Evolutionary conservation across 257 asterid genomes (phyloP).

Genomic region (Petunia secreta): DNA sequence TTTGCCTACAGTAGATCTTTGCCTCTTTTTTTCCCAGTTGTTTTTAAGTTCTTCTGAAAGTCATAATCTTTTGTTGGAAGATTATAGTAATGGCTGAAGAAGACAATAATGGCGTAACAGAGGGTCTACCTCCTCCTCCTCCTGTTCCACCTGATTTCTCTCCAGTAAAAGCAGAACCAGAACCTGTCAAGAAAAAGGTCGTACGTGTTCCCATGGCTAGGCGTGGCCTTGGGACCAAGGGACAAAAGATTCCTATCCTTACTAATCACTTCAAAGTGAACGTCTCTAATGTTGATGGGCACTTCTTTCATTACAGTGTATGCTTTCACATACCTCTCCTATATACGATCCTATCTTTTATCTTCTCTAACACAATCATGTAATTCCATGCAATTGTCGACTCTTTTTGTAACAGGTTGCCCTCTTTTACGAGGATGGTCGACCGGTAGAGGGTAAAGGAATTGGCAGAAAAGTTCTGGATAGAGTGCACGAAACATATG

Average conservation of each 20-base stretch:
- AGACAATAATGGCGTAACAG: conserved; percentile 51
- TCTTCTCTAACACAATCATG: neutral
- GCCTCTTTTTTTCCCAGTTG: conserved; percentile 4
- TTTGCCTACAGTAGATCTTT: neutral
- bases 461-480: conserved; percentile 88
- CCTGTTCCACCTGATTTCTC: conserved; percentile 71
- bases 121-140: conserved; percentile 83
- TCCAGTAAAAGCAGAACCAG: conserved; percentile 55
- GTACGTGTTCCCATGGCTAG: conserved; percentile 78
- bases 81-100: conserved; percentile 32
- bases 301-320: conserved; percentile 93
- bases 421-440: conserved; percentile 85
- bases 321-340: conserved; percentile 28
- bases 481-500: conserved; percentile 75
- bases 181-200: conserved; percentile 54
- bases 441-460: conserved; percentile 93
- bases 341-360: neutral
- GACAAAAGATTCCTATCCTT: conserved; percentile 66
- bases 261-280: conserved; percentile 90
- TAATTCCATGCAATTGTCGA: neutral
- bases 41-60: neutral
- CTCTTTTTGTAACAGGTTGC: conserved; percentile 63
- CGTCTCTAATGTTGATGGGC: conserved; percentile 64
- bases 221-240: conserved; percentile 73
- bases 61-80: neutral